Conservation (phyloP, 176 grass and related monocot species). For the Raddia guianensis region DNA sequence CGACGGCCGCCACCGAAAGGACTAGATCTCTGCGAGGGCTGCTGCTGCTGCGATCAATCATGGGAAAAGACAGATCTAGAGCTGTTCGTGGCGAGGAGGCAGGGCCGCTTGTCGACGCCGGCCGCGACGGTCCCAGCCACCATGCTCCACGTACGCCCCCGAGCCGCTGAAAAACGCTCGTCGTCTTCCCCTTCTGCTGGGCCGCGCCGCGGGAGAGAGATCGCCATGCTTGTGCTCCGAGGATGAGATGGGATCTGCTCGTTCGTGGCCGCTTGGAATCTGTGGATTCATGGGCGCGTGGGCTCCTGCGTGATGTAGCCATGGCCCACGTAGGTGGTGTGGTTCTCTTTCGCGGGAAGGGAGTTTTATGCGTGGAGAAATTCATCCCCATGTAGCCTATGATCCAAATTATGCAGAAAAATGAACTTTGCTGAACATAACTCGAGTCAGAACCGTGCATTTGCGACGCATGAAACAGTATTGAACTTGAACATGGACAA, state of each 20-base stretch:
- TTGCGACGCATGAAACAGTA: too few relatives aligned
- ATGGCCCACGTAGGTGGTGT: too few relatives aligned
- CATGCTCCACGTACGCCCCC: neutral
- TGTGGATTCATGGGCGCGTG: neutral
- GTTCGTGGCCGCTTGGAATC: neutral
- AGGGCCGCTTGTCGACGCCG: conserved; percentile 14
- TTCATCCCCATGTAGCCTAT: too few relatives aligned
- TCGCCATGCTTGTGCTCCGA: neutral
- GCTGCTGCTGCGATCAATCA: conserved; percentile 9
- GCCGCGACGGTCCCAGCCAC: conserved; percentile 21
- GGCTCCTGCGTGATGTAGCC: neutral
- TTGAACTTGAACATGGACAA: too few relatives aligned
- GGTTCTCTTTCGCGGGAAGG: too few relatives aligned
- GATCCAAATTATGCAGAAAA: too few relatives aligned
- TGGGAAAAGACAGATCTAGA: conserved; percentile 47
- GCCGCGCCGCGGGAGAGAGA: neutral
- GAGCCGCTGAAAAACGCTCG: neutral
- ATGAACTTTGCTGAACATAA: too few relatives aligned
- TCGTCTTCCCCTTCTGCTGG: neutral
- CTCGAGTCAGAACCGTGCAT: too few relatives aligned
- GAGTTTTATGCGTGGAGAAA: too few relatives aligned
- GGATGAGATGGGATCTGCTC: neutral
- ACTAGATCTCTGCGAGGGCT: conserved; percentile 21
- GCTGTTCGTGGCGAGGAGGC: conserved; percentile 41
- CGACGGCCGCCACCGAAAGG: neutral